Evolutionary conservation across 192 early-diverging fungal genomes (phyloP), one percentile per base, ranked within the genome.

Genomic region (Coemansia sp.): DNA sequence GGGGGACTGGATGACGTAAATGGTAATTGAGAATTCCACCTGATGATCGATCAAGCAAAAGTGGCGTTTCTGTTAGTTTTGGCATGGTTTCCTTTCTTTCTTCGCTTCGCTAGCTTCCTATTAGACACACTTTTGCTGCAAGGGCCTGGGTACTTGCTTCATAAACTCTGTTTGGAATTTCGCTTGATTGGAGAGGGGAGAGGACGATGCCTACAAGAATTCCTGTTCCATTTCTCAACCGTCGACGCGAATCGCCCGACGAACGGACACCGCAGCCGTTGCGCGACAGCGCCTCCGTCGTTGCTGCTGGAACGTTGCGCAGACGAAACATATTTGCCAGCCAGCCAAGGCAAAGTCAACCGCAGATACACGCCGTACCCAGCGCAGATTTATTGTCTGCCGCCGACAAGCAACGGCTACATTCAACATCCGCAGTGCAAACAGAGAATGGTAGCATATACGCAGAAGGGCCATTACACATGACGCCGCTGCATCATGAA

Each of bases 171-270:
- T 23, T 0, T 48, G 47, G 37, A 30, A 14, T 19, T 22, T 27
- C 61, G 17, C 34, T 17, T 25, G 33, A 20, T 27, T 42, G 14
- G n/a, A n/a, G n/a, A n/a, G n/a, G n/a, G n/a, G n/a, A 17, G n/a
- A 44, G 38, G 15, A 19, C 33, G 40, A 72, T 72, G 70, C 70
- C 63, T 4, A 59, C 70, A 37, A 64, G 59, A 36, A 55, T 72
- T 52, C 55, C 59, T 40, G 70, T 72, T 29, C 64, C 70, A 40
- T 72, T 72, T 55, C 59, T 66, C 0, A 53, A 59, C 19, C 59
- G 70, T 19, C 55, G 70, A 40, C 64, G 70, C 33, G 70, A 66
- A 20, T 44, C 50, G 11, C 33, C 56, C n/a, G n/a, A 28, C 25
- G 50, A 53, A 31, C 50, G 28, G n/a, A 31, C 50, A 30, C 15